These are phyloP conservation scores for Jaltomata sinuosa DNA, from an alignment of 257 asterid species.

Conservation along the genomic window DNA sequence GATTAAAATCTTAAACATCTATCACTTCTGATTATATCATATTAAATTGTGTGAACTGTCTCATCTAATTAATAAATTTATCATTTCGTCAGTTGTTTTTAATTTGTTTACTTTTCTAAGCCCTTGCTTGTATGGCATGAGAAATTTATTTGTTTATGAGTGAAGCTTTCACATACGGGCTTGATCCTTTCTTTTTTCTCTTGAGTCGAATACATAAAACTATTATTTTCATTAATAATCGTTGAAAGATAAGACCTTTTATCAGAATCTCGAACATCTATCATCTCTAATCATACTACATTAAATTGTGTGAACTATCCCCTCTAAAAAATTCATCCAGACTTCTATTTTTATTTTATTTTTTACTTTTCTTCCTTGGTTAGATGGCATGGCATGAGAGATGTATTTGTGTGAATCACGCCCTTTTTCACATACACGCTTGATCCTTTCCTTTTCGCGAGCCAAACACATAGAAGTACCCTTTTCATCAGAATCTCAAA, in stretches of 20 bases:
- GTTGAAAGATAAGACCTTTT: too few relatives aligned
- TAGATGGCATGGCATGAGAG: neutral
- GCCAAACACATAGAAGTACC: neutral
- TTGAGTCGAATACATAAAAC: neutral
- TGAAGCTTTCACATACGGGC: neutral
- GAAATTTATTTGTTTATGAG: neutral
- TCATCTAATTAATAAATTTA: neutral
- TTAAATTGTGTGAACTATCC: too few relatives aligned
- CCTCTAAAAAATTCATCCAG: too few relatives aligned
- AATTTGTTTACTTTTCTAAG: too few relatives aligned
- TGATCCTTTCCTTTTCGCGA: neutral
- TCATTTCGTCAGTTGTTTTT: neutral
- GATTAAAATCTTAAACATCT: neutral
- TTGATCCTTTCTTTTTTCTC: neutral
- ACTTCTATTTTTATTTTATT: too few relatives aligned
- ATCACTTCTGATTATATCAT: neutral
- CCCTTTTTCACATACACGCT: neutral
- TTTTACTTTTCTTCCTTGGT: neutral
- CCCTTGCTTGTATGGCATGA: neutral
- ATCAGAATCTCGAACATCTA: too few relatives aligned
- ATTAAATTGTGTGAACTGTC: neutral
- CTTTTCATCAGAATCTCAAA: neutral
- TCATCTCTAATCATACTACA: too few relatives aligned
- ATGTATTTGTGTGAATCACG: neutral
- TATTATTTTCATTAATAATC: neutral